Base-by-base conservation (phyloP, 768 basidiomycete genomes). In the Cyclocybe cylindracea region DNA sequence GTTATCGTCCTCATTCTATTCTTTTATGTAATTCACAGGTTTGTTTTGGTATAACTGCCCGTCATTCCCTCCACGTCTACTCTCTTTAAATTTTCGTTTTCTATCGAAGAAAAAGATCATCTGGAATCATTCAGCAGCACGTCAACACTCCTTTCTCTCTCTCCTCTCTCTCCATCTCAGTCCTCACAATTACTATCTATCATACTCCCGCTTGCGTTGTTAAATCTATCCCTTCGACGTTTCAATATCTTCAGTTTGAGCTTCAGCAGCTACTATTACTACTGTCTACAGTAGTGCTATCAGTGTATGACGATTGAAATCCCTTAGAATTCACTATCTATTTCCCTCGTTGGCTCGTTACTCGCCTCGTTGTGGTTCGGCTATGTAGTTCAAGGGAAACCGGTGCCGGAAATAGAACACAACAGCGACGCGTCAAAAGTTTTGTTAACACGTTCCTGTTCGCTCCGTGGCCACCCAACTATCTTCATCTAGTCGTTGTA, bases 61-160 rank as follows among this genome's bases (percentile, higher is more conserved):
- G 48, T 52, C 61, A 40, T 59, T 65, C 62, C 44, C 62, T 65
- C 62, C 60, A 67, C 58, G 43, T 60, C 60, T 59, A 70, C 69
- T 60, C 63, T 70, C 66, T 57, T 69, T 69, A 50, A 51, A 44
- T 55, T 58, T 56, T 54, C 50, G 56, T 56, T 56, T 58, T 47
- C 59, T 53, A 64, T 55, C 63, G 57, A 63, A 66, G 57, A 67
- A 65, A 69, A 67, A 62, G n/a, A 56, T 60, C 57, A 61, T 61
- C 57, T 62, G 68, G 72, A 73, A 69, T 65, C 63, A 65, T 64
- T 68, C 61, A 63, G 57, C 61, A 61, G 65, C 55, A 60, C 37
- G 57, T 57, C 45, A 24, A 24, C 24, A 5, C 24, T 24, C 24
- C 24, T 24, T 24, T 24, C 24, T 24, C 24, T 24, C 24, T 24